A percentile compares a stretch with the other conserved stretches of the same genome.
phyloP scores from a whole-genome alignment of 2,329 filamentous ascomycete species.

The Daldinia sp. region DNA sequence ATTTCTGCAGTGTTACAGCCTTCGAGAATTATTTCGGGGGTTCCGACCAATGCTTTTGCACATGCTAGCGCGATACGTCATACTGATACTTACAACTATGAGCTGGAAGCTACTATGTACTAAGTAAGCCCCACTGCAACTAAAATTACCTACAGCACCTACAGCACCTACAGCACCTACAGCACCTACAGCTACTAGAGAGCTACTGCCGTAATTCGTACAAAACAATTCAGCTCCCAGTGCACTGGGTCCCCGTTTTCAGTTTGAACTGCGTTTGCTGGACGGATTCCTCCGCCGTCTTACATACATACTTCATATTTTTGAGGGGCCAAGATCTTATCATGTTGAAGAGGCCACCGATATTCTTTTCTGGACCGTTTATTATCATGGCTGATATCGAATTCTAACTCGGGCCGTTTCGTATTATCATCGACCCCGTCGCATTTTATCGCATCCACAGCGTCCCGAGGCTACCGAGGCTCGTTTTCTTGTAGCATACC shows the following conservation, averaged over 20 bases:
- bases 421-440: not conserved
- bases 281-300: conserved; percentile 14
- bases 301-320: conserved; percentile 13
- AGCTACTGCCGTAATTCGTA: conserved; percentile 2
- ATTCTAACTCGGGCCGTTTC: conserved; percentile 27
- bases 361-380: conserved; percentile 14
- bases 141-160: conserved; percentile 14
- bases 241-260: conserved; percentile 13
- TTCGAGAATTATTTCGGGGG: not conserved
- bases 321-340: not conserved
- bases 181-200: not conserved
- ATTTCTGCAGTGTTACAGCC: conserved; percentile 19
- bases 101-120: conserved; percentile 20
- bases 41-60: conserved; percentile 29
- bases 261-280: not conserved
- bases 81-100: conserved; percentile 13
- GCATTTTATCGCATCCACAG: conserved; percentile 14
- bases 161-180: conserved; percentile 7
- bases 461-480: conserved; percentile 39
- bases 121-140: conserved; percentile 35
- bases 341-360: conserved; percentile 12
- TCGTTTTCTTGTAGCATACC: conserved; percentile 9
- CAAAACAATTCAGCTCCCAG: conserved; percentile 28
- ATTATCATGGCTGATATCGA: conserved; percentile 8
- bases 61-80: conserved; percentile 34